Evolutionary conservation across 371 early-diverging fungal species (phyloP), one percentile per base, ranked within the genome.

Genomic region (Mortierella polycephala): DNA sequence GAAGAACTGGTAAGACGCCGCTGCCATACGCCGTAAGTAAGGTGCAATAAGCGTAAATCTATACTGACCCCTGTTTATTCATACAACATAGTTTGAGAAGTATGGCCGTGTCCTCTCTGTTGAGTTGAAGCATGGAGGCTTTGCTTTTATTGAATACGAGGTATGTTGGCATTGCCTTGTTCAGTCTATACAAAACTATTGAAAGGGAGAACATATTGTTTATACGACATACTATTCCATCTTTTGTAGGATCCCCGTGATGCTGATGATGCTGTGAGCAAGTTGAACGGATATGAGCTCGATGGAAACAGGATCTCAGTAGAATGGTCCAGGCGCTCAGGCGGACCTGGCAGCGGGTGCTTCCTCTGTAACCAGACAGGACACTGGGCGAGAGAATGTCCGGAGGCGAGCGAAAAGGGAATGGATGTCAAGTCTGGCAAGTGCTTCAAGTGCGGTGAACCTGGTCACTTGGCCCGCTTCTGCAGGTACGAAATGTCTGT

Each of bases 81-180:
- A n/a, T n/a, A n/a, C n/a, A n/a, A n/a, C n/a, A 30, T 2, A 76
- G 81, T 80, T 82, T 58, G 74, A 83, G 66, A 72, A 79, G 45
- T 83, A 83, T 53, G 85, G 85, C 18, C 82, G 82, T 47, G 63
- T 84, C 37, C 56, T 83, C 39, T 82, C 80, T 39, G 81, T 85
- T 18, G 82, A 74, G 65, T 56, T 83, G 52, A 84, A 83, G 69
- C 81, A 80, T 30, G 82, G 76, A 56, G 85, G 84, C n/a, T 85
- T 83, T 75, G 86, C 86, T 37, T 88, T 88, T 77, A 83, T 87
- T 56, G 88, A 88, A 64, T 87, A 81, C 60, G 87, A 87, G 82
- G 86, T 86, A 81, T 57, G 67, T n/a, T 44, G n/a, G n/a, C n/a
- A n/a, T n/a, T n/a, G n/a, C n/a, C n/a, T n/a, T n/a, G n/a, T n/a